phyloP scores from a whole-genome alignment of 352 stramenopile species.

The Thalassiosira pacifica region DNA sequence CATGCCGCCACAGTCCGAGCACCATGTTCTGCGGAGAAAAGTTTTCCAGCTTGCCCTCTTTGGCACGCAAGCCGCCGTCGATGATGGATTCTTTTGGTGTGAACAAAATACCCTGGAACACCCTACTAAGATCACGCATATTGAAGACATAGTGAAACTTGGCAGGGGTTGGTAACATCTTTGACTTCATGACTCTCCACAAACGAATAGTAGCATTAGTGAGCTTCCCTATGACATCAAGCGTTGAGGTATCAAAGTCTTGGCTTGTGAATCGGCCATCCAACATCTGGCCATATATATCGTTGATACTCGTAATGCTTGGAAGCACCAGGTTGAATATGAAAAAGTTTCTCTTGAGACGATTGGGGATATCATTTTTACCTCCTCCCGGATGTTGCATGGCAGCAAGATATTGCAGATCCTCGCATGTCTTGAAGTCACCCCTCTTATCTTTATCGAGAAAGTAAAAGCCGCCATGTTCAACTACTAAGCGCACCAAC shows the following conservation, averaged over 20 bases:
- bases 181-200: conserved; percentile 97
- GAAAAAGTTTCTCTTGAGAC: conserved; percentile 99
- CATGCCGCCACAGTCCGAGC: conserved; percentile 97
- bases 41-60: conserved; percentile 90
- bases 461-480: conserved; percentile 97
- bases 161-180: conserved; percentile 96
- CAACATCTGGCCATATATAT: conserved; percentile 99
- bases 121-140: conserved; percentile 97
- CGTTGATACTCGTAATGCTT: conserved; percentile 97
- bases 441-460: conserved; percentile 97
- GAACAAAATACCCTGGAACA: conserved; percentile 97
- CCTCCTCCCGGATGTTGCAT: conserved; percentile 97
- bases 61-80: conserved; percentile 87
- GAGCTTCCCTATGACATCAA: conserved; percentile 93
- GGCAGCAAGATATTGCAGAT: conserved; percentile 97
- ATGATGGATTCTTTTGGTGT: conserved; percentile 95
- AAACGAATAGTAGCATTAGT: conserved; percentile 96
- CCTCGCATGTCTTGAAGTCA: conserved; percentile 98
- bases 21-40: conserved; percentile 93
- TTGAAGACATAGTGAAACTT: conserved; percentile 99
- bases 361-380: conserved; percentile 99
- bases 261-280: conserved; percentile 92
- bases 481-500: conserved; percentile 97
- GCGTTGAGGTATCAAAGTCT: conserved; percentile 88
- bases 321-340: conserved; percentile 98